phyloP scores from a whole-genome alignment of 345 rosid genomes.

The Citrus australasica region DNA sequence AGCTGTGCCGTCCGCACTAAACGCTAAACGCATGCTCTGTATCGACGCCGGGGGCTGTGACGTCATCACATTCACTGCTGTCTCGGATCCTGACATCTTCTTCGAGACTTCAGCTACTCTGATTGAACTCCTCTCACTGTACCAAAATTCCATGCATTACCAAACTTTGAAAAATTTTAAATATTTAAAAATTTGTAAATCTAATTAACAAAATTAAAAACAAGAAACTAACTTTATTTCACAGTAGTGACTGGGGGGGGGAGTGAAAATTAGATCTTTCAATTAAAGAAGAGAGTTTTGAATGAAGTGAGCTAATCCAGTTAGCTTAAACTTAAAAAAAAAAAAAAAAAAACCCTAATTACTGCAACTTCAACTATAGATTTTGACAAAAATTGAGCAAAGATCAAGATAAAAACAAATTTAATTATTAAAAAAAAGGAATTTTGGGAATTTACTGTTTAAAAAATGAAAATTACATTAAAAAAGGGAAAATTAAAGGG shows the following conservation, averaged over 20 bases:
- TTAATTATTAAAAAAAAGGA: background rate
- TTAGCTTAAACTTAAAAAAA: background rate
- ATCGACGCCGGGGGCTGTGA: conserved; percentile 29
- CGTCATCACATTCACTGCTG: conserved; percentile 42
- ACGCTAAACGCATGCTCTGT: conserved; percentile 55
- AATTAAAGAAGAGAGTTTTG: background rate
- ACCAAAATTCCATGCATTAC: conserved; percentile 19
- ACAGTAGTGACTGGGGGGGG: background rate
- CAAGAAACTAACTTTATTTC: background rate
- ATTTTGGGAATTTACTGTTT: conserved; percentile 19
- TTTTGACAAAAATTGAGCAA: background rate
- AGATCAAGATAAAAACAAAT: background rate
- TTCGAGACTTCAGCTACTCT: background rate
- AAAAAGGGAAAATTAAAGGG: background rate
- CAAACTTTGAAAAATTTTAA: background rate
- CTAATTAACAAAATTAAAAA: background rate
- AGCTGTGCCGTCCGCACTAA: conserved; percentile 42
- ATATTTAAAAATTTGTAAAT: background rate
- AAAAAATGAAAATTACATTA: background rate
- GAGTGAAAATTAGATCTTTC: background rate
- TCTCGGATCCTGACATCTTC: conserved; percentile 53
- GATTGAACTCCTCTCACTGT: background rate
- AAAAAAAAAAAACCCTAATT: conserved; percentile 14
- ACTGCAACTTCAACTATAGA: background rate
- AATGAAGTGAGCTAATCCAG: conserved; percentile 6